Evolutionary conservation across 805 yeast species (phyloP).

Genomic region (Lipomyces sp.): DNA sequence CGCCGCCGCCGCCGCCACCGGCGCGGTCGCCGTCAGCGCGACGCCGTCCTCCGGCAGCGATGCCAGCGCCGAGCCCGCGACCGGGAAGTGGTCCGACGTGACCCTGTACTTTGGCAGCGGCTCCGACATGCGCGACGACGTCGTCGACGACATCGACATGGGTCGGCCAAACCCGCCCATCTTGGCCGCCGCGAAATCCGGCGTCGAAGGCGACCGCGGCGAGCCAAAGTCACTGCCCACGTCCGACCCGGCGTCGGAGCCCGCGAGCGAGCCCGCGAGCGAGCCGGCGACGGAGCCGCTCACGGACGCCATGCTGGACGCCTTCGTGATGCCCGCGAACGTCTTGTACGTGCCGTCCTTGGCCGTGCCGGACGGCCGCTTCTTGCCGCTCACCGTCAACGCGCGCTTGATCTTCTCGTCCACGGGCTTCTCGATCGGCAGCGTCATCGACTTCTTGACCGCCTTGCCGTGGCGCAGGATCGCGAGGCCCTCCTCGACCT

Average conservation of each 20-base stretch:
- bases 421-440: constrained; percentile 23
- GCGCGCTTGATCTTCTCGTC: constrained; percentile 24
- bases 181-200: background rate
- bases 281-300: constrained; percentile 14
- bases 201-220: background rate
- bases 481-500: constrained; percentile 33
- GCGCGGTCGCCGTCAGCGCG: too few species aligned
- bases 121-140: constrained; percentile 8
- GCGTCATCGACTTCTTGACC: constrained; percentile 32
- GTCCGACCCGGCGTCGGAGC: constrained; percentile 15
- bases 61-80: background rate
- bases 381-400: constrained; percentile 42
- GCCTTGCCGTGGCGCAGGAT: constrained; percentile 33
- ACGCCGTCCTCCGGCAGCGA: background rate
- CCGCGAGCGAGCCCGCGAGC: constrained; percentile 3
- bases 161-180: constrained; percentile 1
- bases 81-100: background rate
- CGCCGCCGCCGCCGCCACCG: too few species aligned
- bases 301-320: constrained; percentile 7
- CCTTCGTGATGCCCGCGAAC: constrained; percentile 11
- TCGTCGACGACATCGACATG: constrained; percentile 7
- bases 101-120: constrained; percentile 9
- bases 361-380: constrained; percentile 20
- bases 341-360: constrained; percentile 23
- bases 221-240: constrained; percentile 2